Evolutionary conservation across 2,329 filamentous ascomycete species (phyloP), one percentile per base, ranked within the genome.

Genomic region (Fusarium armeniacum): DNA sequence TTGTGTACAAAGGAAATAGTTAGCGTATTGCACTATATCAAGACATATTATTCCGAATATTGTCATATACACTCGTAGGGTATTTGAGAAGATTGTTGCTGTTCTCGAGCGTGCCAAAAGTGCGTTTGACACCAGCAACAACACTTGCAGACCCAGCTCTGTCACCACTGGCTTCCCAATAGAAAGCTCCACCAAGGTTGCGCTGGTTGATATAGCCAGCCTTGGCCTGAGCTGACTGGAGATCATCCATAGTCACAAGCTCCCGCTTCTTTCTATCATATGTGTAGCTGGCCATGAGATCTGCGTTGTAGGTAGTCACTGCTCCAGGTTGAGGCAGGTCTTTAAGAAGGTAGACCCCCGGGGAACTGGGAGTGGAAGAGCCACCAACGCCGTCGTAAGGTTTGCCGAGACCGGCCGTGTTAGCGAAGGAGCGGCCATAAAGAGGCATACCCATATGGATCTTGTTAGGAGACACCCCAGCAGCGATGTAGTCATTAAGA

Each of bases 111-210:
- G 67, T 69, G 9, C 83, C 83, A 65, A 90, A 77, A 5, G 72
- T 76, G 40, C 78, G 78, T 4, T 84, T 83, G 65, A 87, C 75
- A 10, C 84, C 84, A 20, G 80, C 77, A 22, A 92, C 87, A 67
- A 96, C 80, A 72, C 91, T 93, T 22, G 73, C 67, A 2, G 73
- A 75, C 33, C 82, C 85, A 1, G 66, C 71, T 68, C 78, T 81
- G 74, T 97, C 93, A 15, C 88, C 90, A 69, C 88, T 91, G 12
- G 88, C 90, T 79, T 97, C 93, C 93, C 93, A 97, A 86, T 91
- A 97, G 83, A 96, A 92, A 1, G 87, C 90, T 15, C 93, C 93
- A 2, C 91, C 93, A 2, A 97, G 84, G 0, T 86, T 82, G 55
- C 83, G 83, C 24, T 81, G 73, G 70, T 82, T 81, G 69, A 96